Conservation (phyloP, 768 basidiomycete species). For the Phlegmacium glaucopus region DNA sequence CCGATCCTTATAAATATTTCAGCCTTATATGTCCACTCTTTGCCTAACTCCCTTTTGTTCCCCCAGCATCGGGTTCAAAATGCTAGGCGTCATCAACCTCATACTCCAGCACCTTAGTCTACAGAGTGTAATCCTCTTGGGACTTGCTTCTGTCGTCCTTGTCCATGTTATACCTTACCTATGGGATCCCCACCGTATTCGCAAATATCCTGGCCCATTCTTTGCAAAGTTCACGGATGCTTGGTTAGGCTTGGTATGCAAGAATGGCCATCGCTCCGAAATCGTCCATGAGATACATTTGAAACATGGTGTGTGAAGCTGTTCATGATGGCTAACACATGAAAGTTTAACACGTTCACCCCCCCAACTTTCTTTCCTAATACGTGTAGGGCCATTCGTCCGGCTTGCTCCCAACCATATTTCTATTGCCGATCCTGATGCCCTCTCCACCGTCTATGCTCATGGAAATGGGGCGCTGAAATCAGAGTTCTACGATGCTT, state of each 20-base stretch:
- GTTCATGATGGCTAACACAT: background rate
- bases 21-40: conserved; percentile 2
- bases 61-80: too few species aligned
- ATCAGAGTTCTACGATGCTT: conserved; percentile 74
- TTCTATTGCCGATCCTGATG: conserved; percentile 75
- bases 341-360: background rate
- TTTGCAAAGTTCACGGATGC: conserved; percentile 68
- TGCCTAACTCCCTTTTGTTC: conserved; percentile 3
- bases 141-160: conserved; percentile 28
- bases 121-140: conserved; percentile 20
- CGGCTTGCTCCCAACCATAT: conserved; percentile 77
- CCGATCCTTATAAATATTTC: too few species aligned
- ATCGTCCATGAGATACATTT: conserved; percentile 69
- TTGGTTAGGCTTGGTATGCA: conserved; percentile 67
- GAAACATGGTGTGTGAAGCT: conserved; percentile 58
- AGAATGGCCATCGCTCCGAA: conserved; percentile 73
- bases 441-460: conserved; percentile 71
- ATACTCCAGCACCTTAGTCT: conserved; percentile 19
- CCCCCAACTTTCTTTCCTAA: too few species aligned
- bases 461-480: conserved; percentile 85
- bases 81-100: conserved; percentile 23
- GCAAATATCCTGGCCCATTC: conserved; percentile 63
- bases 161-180: conserved; percentile 49
- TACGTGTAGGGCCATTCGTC: conserved; percentile 55
- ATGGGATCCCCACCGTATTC: conserved; percentile 55